Base-by-base conservation (phyloP, 2,329 filamentous ascomycete species). In the Scolecobasidium constrictum region DNA sequence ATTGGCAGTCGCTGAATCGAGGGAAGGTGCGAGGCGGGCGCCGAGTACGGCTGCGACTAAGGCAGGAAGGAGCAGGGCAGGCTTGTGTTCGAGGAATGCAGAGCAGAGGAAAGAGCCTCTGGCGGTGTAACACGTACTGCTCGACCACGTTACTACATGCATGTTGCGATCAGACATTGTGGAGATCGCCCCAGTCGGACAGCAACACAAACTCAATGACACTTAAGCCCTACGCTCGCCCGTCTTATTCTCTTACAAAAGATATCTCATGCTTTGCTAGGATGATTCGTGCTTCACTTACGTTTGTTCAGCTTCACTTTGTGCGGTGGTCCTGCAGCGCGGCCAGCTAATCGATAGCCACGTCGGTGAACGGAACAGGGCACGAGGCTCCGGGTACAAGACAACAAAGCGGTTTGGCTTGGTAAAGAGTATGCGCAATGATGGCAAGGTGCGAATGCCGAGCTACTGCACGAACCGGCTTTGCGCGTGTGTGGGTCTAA, bases 401-500 rank as follows among this genome's bases (percentile, higher is more conserved):
- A 40, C 38, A 33, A 40, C 38, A 20, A 22, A 6, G 23, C 23
- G 16, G 15, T 15, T 15, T 7, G 9, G 15, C 26, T 28, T 4
- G 4, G 21, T 4, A n/a, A n/a, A 26, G 28, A 5, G n/a, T 31
- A 5, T 3, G 38, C 38, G 38, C 23, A 16, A 33, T 33, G 26
- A 33, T 28, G 9, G 26, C 9, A 31, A 31, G 26, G n/a, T 31
- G 38, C 19, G 5, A 19, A 17, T 31, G 19, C 15, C 38, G 38
- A 20, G 23, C 38, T 40, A 40, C 16, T 22, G 38, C 38, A 33
- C n/a, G n/a, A 34, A 33, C 19, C 26, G 26, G 26, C 26, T n/a
- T 31, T 7, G 26, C 26, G 26, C 26, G 26, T n/a, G 26, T 31
- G 26, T 7, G 26, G 26, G 9, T 31, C 26, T 31, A n/a, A 31